Evolutionary conservation across 345 rosid species (phyloP).

Genomic region (Excoecaria agallocha): DNA sequence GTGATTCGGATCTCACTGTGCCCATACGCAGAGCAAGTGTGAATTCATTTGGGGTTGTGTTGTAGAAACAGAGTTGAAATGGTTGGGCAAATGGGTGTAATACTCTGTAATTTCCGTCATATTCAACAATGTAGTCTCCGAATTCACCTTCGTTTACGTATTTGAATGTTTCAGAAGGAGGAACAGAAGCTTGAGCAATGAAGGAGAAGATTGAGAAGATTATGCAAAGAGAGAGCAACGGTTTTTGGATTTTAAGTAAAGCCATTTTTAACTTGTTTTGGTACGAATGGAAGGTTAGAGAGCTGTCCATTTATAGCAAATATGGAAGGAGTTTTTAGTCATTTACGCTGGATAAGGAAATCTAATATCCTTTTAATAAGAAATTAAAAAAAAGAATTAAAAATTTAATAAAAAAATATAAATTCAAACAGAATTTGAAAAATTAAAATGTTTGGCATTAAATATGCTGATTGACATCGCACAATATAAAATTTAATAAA

Average conservation of each 20-base stretch:
- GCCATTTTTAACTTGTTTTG: too few species aligned
- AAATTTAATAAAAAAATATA: too few species aligned
- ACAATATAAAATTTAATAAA: too few species aligned
- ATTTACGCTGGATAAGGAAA: too few species aligned
- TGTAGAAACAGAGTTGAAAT: slow-evolving; percentile 59
- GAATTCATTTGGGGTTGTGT: slow-evolving; percentile 59
- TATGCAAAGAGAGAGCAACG: slow-evolving; percentile 11
- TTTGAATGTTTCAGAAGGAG: slow-evolving; percentile 34
- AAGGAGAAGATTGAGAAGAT: slow-evolving; percentile 13
- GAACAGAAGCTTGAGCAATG: slow-evolving; percentile 33
- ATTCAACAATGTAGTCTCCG: slow-evolving; percentile 32
- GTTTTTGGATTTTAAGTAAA: not conserved
- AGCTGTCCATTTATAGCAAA: too few species aligned
- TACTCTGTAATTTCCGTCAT: slow-evolving; percentile 36
- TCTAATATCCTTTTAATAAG: too few species aligned
- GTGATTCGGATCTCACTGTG: slow-evolving; percentile 30
- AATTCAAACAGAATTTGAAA: too few species aligned
- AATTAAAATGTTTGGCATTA: too few species aligned
- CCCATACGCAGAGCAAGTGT: slow-evolving; percentile 56
- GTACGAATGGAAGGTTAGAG: too few species aligned
- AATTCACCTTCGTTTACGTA: slow-evolving; percentile 44
- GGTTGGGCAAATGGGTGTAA: slow-evolving; percentile 23
- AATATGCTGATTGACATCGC: too few species aligned
- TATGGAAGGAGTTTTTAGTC: too few species aligned
- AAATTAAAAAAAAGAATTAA: too few species aligned